Base-by-base conservation (phyloP, 805 yeast genomes). In the Groenewaldozyma tartarivorans region DNA sequence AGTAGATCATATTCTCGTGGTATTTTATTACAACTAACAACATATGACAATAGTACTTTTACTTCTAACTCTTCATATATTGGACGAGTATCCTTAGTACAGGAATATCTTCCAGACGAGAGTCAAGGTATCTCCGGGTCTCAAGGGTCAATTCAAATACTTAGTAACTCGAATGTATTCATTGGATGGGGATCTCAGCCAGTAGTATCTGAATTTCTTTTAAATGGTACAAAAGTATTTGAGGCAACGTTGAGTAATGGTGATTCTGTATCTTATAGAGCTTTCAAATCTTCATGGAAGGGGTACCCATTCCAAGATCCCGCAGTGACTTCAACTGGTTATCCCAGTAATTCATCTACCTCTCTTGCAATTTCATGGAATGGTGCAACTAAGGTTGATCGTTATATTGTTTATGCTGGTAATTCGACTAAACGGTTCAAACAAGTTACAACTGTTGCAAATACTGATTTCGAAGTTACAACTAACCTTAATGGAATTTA, bases 1-100 rank as follows among this genome's bases (percentile, higher is more conserved):
- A 7, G 11, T 24, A 24, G 29, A 24, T 7, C 7, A 9, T 13
- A 24, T 24, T 24, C 37, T 60, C 38, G 73, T 56, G 66, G 73
- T 68, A 16, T 31, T 31, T 11, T 31, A 7, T 17, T 31, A 7
- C 9, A 31, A 31, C 18, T 31, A 17, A 16, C 15, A 17, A 31
- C 34, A 11, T 31, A 7, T 31, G 9, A 9, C 34, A 16, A 31
- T n/a, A 16, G 18, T n/a, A n/a, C 13, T 13, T 31, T 31, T 16
- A 31, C 15, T 31, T n/a, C 34, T 31, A 31, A 9, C 6, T 11
- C 7, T n/a, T 9, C 16, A 11, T 7, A 7, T 13, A 39, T 39
- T 20, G 42, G 42, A 13, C 16, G 13, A 5, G 38, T 22, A 21
- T 22, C 31, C 6, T 15, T 39, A 6, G 7, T 20, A 27, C 39